Evolutionary conservation across 495 filamentous ascomycete genomes (phyloP).

Genomic region (Filosporella fistucella): DNA sequence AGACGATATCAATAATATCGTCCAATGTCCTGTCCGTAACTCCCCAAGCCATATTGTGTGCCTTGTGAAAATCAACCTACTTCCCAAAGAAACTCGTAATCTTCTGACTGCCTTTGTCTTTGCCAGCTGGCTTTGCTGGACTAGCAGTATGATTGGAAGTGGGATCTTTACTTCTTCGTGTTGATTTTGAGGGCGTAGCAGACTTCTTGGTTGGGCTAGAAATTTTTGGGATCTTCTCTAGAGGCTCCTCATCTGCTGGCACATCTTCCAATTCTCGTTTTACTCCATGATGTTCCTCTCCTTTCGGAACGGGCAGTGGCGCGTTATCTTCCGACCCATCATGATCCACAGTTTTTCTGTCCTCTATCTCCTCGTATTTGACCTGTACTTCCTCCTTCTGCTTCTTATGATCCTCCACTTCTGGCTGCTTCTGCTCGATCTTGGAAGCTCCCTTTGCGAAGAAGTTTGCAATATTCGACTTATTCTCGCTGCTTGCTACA

Average conservation of each 20-base stretch:
- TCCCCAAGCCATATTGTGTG: too few relatives aligned
- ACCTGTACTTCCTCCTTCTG: slow-evolving; percentile 37
- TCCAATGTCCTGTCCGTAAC: too few relatives aligned
- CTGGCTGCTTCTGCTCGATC: slow-evolving; percentile 30
- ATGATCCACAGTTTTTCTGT: slow-evolving; percentile 35
- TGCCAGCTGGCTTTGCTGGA: slow-evolving; percentile 36
- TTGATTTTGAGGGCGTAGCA: slow-evolving; percentile 7
- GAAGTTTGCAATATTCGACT: slow-evolving; percentile 89
- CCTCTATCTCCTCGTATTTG: slow-evolving; percentile 30
- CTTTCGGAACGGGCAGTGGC: slow-evolving; percentile 32
- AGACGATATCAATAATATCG: too few relatives aligned
- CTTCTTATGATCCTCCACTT: slow-evolving; percentile 35
- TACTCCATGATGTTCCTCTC: slow-evolving; percentile 28
- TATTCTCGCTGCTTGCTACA: slow-evolving; percentile 77
- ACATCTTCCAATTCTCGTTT: slow-evolving; percentile 53
- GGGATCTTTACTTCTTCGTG: slow-evolving; percentile 36
- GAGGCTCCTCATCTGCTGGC: slow-evolving; percentile 36
- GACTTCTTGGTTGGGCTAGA: slow-evolving; percentile 18
- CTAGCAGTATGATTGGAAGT: slow-evolving; percentile 40
- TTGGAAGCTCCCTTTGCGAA: slow-evolving; percentile 44
- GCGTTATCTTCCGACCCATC: slow-evolving; percentile 44
- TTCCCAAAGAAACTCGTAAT: slow-evolving; percentile 86
- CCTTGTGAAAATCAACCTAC: too few relatives aligned
- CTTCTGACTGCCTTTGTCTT: slow-evolving; percentile 59
- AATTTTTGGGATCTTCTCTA: slow-evolving; percentile 37